Percentiles rank a stretch among this genome's conserved stretches.
Evolutionary conservation across 176 grass and related monocot genomes (phyloP).

Genomic region (Leersia perrieri): DNA sequence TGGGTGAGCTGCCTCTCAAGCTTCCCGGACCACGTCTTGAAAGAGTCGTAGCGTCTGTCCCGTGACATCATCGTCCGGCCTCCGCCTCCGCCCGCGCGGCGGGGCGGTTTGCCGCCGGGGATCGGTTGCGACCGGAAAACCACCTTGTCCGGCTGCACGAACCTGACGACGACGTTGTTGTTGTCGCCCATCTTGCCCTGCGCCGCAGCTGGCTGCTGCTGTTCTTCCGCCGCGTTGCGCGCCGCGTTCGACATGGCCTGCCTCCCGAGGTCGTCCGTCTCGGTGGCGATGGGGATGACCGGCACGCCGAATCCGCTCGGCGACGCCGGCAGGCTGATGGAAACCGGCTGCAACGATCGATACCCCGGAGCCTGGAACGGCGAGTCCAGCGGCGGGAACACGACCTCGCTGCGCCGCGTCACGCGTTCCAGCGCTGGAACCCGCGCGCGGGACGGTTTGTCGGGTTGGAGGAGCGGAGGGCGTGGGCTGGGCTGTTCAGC

Average conservation of each 20-base stretch:
- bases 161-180: constrained; percentile 10
- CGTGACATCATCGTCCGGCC: constrained; percentile 7
- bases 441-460: neutral
- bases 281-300: neutral
- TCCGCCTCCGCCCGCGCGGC: neutral
- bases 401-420: constrained; percentile 20
- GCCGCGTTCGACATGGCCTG: constrained; percentile 20
- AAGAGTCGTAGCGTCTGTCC: constrained; percentile 68
- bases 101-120: neutral
- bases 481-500: neutral
- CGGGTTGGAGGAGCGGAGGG: neutral
- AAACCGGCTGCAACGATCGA: constrained; percentile 44
- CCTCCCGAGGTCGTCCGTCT: neutral
- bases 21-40: constrained; percentile 89
- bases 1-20: constrained; percentile 70
- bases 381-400: constrained; percentile 34
- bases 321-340: constrained; percentile 79
- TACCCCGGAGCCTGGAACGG: constrained; percentile 27
- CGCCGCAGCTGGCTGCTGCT: neutral
- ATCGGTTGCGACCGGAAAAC: constrained; percentile 80
- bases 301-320: constrained; percentile 35
- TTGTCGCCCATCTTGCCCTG: neutral
- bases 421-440: constrained; percentile 29
- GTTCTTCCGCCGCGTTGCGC: neutral
- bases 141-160: constrained; percentile 39